Evolutionary conservation across 1,284 basidiomycete genomes (phyloP).

Genomic region (Ceratobasidium papillatum): DNA sequence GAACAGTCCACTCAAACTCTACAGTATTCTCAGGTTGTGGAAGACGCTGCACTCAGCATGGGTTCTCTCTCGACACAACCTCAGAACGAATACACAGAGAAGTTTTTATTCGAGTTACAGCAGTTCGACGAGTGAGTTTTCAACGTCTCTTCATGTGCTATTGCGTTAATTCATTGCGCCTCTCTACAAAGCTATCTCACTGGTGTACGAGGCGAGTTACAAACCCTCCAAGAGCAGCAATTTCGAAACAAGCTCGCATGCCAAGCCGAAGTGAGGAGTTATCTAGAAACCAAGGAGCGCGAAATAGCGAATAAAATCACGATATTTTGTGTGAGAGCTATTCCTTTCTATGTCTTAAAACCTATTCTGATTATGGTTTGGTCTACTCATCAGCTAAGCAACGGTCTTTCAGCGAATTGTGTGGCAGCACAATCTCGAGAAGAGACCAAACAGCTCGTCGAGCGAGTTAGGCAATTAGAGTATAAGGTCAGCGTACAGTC

Average conservation of each 20-base stretch:
- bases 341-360: neutral
- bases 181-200: neutral
- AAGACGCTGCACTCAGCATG: neutral
- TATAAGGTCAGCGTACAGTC: neutral
- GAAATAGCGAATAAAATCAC: neutral
- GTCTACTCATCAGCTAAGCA: neutral
- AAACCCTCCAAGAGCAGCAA: neutral
- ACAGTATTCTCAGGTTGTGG: neutral
- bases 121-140: neutral
- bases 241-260: neutral
- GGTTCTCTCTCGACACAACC: neutral
- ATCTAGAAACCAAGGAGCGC: neutral
- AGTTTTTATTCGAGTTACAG: neutral
- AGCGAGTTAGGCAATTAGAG: neutral
- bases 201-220: neutral
- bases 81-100: neutral
- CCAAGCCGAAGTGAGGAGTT: neutral
- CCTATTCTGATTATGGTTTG: neutral
- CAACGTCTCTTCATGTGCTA: neutral
- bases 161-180: neutral
- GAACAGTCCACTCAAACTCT: neutral
- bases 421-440: neutral
- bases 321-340: neutral
- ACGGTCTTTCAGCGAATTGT: neutral
- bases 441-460: neutral